Evolutionary conservation across 2,329 filamentous ascomycete species (phyloP), one percentile per base, ranked within the genome.

Genomic region (Amesomyces nigricolor): DNA sequence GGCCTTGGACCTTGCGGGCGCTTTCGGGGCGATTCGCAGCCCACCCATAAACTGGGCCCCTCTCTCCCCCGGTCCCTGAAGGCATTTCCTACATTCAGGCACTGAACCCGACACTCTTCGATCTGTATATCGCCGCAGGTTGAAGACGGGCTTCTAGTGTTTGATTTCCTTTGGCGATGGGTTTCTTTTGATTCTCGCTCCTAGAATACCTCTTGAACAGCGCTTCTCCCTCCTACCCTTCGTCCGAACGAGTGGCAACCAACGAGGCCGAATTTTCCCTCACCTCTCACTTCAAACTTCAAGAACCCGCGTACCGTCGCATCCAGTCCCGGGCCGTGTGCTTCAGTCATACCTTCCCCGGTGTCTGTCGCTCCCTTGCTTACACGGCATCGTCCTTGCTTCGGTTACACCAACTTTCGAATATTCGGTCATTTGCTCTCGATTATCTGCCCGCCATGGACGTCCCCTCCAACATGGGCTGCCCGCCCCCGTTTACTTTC

Each of bases 391-490:
- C 30, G 30, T 32, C 10, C 30, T 10, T 42, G 11, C 29, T 22
- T 22, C 37, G 22, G 48, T 47, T 1, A 29, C 32, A 51, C 47
- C 22, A 7, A 38, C 47, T 51, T 13, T 46, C 14, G 17, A 19
- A 19, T 47, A 10, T 42, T 17, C 30, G 30, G 30, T 7, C 13
- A 32, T 35, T 2, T 29, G 17, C 29, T 47, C 39, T 14, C 19
- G 10, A 5, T 13, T 29, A 32, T 32, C 30, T 10, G 37, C 32
- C 26, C 55, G 47, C 45, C 51, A 63, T 63, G 61, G 58, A 64
- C 51, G 56, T 56, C 16, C 56, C 57, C 29, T 48, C 59, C 50
- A 63, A 60, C 50, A 58, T 65, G 59, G 59, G 61, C 26, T 64
- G 62, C 47, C 51, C 58, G 19, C 39, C 57, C 43, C 56, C 61